Percentiles rank a stretch among this genome's conserved stretches.
Conservation (phyloP, 164 flowering plant genomes). For the Vitis labrusca region DNA sequence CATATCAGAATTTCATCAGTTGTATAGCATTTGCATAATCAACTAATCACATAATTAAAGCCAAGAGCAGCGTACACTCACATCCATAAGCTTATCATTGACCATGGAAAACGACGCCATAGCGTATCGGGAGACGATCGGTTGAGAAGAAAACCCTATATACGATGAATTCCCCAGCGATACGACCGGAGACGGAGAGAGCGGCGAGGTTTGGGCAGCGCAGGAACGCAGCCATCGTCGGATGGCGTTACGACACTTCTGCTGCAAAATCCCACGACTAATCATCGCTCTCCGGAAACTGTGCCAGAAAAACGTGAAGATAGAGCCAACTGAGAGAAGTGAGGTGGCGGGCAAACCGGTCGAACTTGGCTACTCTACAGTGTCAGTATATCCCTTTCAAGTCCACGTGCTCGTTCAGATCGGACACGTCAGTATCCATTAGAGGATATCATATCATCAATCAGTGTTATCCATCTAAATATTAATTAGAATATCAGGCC, state of each 20-base stretch:
- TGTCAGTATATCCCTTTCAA: no score
- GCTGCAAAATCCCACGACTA: slow-evolving; percentile 27
- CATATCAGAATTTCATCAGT: neutral
- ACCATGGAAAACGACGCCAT: slow-evolving; percentile 5
- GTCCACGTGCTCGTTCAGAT: no score
- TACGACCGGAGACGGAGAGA: slow-evolving; percentile 8
- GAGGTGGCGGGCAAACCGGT: no score
- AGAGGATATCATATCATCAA: no score
- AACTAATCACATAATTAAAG: neutral
- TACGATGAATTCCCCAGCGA: slow-evolving; percentile 8
- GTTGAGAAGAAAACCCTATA: slow-evolving; percentile 13
- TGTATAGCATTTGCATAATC: neutral
- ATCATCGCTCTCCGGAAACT: slow-evolving; percentile 20
- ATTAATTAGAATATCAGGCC: no score
- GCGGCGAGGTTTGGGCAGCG: neutral
- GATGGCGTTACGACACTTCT: slow-evolving; percentile 15
- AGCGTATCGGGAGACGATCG: slow-evolving; percentile 1
- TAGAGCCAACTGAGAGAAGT: no score
- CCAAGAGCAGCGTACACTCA: slow-evolving; percentile 15
- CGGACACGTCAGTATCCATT: no score
- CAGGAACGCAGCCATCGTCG: slow-evolving; percentile 12
- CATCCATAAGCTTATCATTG: slow-evolving; percentile 7
- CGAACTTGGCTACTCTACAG: no score
- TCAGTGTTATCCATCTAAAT: no score
- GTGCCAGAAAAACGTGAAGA: neutral